Evolutionary conservation across 1,284 basidiomycete species (phyloP).

Genomic region (Naganishia cerealis): DNA sequence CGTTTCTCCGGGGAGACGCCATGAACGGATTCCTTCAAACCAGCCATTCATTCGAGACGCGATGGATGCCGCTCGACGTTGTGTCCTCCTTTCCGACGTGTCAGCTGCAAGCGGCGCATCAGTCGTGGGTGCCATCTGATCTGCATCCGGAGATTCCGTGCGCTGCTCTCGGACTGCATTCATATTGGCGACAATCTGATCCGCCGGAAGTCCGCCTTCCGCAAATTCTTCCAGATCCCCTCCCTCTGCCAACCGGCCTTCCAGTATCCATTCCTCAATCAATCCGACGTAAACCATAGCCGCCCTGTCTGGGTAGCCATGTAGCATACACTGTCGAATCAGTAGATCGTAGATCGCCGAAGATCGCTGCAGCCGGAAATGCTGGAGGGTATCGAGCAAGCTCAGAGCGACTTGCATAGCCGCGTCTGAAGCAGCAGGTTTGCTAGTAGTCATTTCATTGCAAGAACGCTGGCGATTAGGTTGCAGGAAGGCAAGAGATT

Average conservation of each 20-base stretch:
- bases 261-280: constrained; percentile 55
- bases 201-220: constrained; percentile 40
- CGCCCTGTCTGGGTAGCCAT: constrained; percentile 44
- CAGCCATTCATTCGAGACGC: constrained; percentile 38
- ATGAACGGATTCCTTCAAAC: constrained; percentile 51
- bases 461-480: not conserved
- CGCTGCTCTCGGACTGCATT: not conserved
- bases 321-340: constrained; percentile 40
- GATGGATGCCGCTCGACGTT: constrained; percentile 16
- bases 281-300: constrained; percentile 51
- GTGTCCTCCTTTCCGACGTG: not conserved
- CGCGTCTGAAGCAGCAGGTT: not conserved
- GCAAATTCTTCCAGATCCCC: constrained; percentile 40
- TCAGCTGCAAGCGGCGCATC: not conserved
- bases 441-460: not conserved
- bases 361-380: constrained; percentile 42
- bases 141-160: not conserved
- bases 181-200: constrained; percentile 11
- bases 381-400: constrained; percentile 41
- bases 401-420: constrained; percentile 34
- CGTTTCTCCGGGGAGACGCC: constrained; percentile 51
- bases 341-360: constrained; percentile 41
- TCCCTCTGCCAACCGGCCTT: constrained; percentile 50
- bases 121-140: no score
- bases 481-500: constrained; percentile 1